Conservation (phyloP, 129 eudicot genomes). For the Arctium lappa region DNA sequence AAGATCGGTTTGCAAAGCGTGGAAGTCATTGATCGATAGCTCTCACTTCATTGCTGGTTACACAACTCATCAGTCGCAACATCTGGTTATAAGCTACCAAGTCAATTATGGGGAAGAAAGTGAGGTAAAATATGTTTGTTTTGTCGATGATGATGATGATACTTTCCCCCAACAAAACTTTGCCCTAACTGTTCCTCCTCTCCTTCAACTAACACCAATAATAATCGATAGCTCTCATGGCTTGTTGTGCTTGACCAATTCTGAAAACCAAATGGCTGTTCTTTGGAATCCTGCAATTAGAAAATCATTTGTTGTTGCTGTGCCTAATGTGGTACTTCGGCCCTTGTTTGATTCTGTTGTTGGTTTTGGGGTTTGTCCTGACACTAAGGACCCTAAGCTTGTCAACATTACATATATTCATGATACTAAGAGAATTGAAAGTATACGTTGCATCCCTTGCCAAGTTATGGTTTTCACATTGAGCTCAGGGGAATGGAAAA, state of each 20-base stretch:
- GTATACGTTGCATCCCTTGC: not conserved
- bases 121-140: too few relatives aligned
- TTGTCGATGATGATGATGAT: too few relatives aligned
- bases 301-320: not conserved
- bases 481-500: conserved; percentile 28
- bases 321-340: not conserved
- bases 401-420: not conserved
- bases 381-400: not conserved
- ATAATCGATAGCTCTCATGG: conserved; percentile 43
- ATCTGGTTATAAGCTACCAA: conserved; percentile 10
- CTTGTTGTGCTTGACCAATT: conserved; percentile 24
- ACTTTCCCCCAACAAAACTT: too few relatives aligned
- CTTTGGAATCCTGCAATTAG: not conserved
- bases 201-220: not conserved
- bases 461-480: conserved; percentile 13
- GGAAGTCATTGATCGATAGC: conserved; percentile 36
- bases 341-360: not conserved
- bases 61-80: not conserved
- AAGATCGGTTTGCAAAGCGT: conserved; percentile 21
- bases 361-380: not conserved
- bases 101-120: not conserved
- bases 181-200: too few relatives aligned
- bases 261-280: not conserved
- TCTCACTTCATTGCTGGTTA: conserved; percentile 28
- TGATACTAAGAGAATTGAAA: too few relatives aligned